phyloP scores from a whole-genome alignment of 495 filamentous ascomycete genomes.

The Talaromyces stipitatus region DNA sequence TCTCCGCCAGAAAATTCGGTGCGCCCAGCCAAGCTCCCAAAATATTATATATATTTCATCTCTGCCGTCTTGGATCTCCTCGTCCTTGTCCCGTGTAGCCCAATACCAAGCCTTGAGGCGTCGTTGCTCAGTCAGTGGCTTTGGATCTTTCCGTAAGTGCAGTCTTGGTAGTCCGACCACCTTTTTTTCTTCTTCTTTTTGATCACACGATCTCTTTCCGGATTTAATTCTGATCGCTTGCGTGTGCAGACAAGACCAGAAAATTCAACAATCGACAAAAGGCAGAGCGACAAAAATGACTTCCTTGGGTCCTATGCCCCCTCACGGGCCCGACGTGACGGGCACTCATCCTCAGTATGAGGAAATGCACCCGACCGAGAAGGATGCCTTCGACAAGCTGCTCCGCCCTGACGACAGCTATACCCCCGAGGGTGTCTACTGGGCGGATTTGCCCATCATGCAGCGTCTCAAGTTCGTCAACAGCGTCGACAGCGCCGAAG shows the following conservation, averaged over 20 bases:
- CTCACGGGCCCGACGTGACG: conserved; percentile 49
- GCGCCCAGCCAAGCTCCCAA: neutral
- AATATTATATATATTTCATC: neutral
- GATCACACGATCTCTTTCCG: neutral
- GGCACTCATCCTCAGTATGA: conserved; percentile 42
- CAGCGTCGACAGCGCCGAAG: conserved; percentile 57
- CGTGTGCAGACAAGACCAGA: neutral
- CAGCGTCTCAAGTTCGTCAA: conserved; percentile 65
- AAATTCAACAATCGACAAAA: neutral
- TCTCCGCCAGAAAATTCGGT: neutral
- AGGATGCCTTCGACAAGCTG: conserved; percentile 61
- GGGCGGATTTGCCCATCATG: conserved; percentile 68
- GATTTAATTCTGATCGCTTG: neutral
- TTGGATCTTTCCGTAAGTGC: neutral
- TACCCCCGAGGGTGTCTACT: conserved; percentile 72
- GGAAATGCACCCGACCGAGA: conserved; percentile 55
- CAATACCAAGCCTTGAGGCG: conserved; percentile 1
- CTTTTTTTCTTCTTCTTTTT: neutral
- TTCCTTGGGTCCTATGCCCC: conserved; percentile 19
- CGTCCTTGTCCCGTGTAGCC: neutral
- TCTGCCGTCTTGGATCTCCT: neutral
- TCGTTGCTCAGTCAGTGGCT: neutral
- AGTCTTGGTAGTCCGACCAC: neutral
- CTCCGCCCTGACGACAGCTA: conserved; percentile 81
- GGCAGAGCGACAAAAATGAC: conserved; percentile 2